Percentiles rank a stretch among this genome's conserved stretches.
These are phyloP conservation scores for Fusarium solani-melongenae DNA, from an alignment of 2,329 filamentous ascomycete species.

Conservation along the genomic window DNA sequence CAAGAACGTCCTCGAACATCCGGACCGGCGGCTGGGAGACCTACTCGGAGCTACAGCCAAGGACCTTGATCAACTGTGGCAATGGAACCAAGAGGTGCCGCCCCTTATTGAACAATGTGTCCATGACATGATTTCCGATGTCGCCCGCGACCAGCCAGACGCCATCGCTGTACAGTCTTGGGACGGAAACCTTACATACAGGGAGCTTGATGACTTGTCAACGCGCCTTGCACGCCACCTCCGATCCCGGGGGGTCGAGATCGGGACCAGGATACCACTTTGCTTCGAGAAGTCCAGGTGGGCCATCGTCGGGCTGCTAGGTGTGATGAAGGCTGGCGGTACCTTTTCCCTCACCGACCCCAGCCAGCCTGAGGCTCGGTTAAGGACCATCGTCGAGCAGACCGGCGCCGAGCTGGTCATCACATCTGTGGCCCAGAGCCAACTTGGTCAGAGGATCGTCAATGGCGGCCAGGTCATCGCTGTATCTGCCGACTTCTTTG, in stretches of 20 bases:
- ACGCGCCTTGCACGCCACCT: slow-evolving; percentile 55
- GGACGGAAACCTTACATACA: slow-evolving; percentile 61
- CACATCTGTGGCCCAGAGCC: slow-evolving; percentile 53
- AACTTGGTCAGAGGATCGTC: slow-evolving; percentile 52
- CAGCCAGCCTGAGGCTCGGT: slow-evolving; percentile 57
- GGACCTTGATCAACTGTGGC: slow-evolving; percentile 58
- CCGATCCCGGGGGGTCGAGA: slow-evolving; percentile 45
- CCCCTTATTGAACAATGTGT: slow-evolving; percentile 55
- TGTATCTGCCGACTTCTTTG: slow-evolving; percentile 46
- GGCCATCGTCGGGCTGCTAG: slow-evolving; percentile 58
- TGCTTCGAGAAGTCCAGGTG: slow-evolving; percentile 62
- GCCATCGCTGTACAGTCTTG: slow-evolving; percentile 60
- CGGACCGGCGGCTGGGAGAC: slow-evolving; percentile 11
- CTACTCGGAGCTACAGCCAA: slow-evolving; percentile 36
- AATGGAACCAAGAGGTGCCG: slow-evolving; percentile 58
- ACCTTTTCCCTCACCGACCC: slow-evolving; percentile 61
- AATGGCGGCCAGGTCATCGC: slow-evolving; percentile 48
- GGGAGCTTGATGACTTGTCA: slow-evolving; percentile 56
- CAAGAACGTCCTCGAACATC: slow-evolving; percentile 21
- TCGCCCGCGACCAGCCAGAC: slow-evolving; percentile 50
- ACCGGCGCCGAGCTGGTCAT: slow-evolving; percentile 44
- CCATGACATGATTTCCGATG: slow-evolving; percentile 58
- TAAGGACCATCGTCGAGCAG: slow-evolving; percentile 58
- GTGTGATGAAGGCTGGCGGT: slow-evolving; percentile 61
- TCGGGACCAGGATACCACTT: slow-evolving; percentile 59